Evolutionary conservation across 352 stramenopile species (phyloP).

Genomic region (Globisporangium ultimum): DNA sequence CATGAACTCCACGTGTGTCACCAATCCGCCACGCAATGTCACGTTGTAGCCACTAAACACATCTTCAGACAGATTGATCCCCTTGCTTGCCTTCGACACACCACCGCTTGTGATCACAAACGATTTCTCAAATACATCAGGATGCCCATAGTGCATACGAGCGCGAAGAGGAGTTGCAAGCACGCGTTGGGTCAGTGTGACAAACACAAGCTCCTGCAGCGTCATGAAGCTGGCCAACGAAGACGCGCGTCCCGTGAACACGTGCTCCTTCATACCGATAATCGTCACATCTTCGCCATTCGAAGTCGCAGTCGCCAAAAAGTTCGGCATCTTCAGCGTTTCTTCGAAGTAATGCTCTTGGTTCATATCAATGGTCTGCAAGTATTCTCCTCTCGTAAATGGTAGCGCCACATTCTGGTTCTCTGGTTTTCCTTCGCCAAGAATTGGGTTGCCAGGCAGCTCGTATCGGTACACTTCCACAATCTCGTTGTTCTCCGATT

Average conservation of each 20-base stretch:
- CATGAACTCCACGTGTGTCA: constrained; percentile 87
- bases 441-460: constrained; percentile 83
- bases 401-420: constrained; percentile 88
- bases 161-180: constrained; percentile 70
- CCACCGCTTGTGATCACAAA: constrained; percentile 82
- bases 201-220: constrained; percentile 84
- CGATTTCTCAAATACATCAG: constrained; percentile 86
- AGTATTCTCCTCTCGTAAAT: constrained; percentile 83
- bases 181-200: constrained; percentile 82
- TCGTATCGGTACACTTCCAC: constrained; percentile 88
- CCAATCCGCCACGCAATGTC: constrained; percentile 70
- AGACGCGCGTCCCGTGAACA: constrained; percentile 85
- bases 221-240: constrained; percentile 87
- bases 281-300: constrained; percentile 72
- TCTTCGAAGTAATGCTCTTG: constrained; percentile 90
- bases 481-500: constrained; percentile 73
- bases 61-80: constrained; percentile 88
- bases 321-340: constrained; percentile 86
- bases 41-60: constrained; percentile 89
- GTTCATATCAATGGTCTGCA: constrained; percentile 92
- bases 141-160: constrained; percentile 87
- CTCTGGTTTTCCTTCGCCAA: constrained; percentile 85
- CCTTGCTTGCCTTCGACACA: constrained; percentile 85
- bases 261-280: constrained; percentile 88
- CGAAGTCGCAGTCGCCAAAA: constrained; percentile 62